These are phyloP conservation scores for Knufia fluminis DNA, from an alignment of 2,329 filamentous ascomycete genomes.

Conservation along the genomic window DNA sequence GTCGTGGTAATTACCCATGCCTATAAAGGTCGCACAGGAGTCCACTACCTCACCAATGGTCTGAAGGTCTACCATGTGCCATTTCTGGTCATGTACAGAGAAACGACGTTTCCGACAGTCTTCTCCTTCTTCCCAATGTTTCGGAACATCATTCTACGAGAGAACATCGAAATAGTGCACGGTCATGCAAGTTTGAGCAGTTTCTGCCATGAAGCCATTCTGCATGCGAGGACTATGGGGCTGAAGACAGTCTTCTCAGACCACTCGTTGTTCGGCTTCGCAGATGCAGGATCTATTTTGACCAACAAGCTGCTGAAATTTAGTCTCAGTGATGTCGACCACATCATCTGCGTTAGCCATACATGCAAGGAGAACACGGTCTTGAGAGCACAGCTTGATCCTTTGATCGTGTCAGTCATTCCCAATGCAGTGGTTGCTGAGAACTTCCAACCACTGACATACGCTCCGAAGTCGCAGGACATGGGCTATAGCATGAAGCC, in stretches of 20 bases:
- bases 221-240: constrained; percentile 94
- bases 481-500: constrained; percentile 21
- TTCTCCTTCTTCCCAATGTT: constrained; percentile 99
- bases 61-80: constrained; percentile 98
- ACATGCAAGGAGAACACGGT: constrained; percentile 99
- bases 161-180: constrained; percentile 93
- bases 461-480: constrained; percentile 37
- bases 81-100: constrained; percentile 90
- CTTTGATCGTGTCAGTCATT: constrained; percentile 94
- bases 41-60: constrained; percentile 93
- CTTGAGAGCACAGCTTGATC: constrained; percentile 84
- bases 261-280: constrained; percentile 94
- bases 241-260: constrained; percentile 93
- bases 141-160: constrained; percentile 87
- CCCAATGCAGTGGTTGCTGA: constrained; percentile 96
- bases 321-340: constrained; percentile 88
- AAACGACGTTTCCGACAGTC: constrained; percentile 87
- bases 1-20: constrained; percentile 96
- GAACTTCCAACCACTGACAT: constrained; percentile 71
- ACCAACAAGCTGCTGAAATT: constrained; percentile 98
- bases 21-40: constrained; percentile 79
- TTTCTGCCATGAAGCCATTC: constrained; percentile 85
- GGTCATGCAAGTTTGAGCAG: constrained; percentile 92
- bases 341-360: constrained; percentile 96
- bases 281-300: constrained; percentile 88